Conservation (phyloP, 208 protist species). For the Leptomonas pyrrhocoris region DNA sequence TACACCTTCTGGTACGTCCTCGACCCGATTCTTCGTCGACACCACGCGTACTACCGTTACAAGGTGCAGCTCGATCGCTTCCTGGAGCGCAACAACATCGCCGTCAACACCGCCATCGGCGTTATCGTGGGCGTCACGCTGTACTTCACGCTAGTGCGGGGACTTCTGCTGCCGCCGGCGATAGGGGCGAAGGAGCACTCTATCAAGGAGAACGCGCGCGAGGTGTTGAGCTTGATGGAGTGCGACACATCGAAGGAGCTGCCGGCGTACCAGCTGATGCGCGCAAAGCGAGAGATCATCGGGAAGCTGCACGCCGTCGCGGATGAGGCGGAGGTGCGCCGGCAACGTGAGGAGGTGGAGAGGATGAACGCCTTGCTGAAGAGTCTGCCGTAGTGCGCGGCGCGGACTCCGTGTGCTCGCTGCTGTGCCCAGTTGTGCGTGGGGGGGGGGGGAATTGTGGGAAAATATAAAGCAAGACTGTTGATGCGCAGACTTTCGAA, state of each 20-base stretch:
- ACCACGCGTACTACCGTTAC: constrained; percentile 72
- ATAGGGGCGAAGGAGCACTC: constrained; percentile 43
- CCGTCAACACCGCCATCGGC: constrained; percentile 63
- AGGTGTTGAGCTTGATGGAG: constrained; percentile 62
- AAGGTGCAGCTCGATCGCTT: constrained; percentile 77
- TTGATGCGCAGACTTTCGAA: too few relatives aligned
- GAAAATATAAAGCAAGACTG: too few relatives aligned
- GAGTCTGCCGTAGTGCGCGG: constrained; percentile 4
- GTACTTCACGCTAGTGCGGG: constrained; percentile 56
- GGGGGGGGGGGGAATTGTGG: too few relatives aligned
- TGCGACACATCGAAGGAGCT: constrained; percentile 71
- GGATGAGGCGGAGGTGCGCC: constrained; percentile 69
- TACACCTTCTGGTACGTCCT: constrained; percentile 81
- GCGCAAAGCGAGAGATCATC: constrained; percentile 75
- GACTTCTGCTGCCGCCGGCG: constrained; percentile 40
- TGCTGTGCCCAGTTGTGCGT: too few relatives aligned
- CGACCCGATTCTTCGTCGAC: constrained; percentile 68
- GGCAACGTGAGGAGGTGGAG: constrained; percentile 67
- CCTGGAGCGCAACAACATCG: constrained; percentile 71
- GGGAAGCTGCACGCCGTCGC: constrained; percentile 66
- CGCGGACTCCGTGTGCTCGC: too few relatives aligned
- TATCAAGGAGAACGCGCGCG: constrained; percentile 67
- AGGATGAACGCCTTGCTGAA: constrained; percentile 39
- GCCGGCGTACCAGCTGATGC: constrained; percentile 74
- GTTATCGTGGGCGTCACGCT: constrained; percentile 62